Evolutionary conservation across 1,139 yeast species (phyloP), one percentile per base, ranked within the genome.

Genomic region (Pichia sp.): DNA sequence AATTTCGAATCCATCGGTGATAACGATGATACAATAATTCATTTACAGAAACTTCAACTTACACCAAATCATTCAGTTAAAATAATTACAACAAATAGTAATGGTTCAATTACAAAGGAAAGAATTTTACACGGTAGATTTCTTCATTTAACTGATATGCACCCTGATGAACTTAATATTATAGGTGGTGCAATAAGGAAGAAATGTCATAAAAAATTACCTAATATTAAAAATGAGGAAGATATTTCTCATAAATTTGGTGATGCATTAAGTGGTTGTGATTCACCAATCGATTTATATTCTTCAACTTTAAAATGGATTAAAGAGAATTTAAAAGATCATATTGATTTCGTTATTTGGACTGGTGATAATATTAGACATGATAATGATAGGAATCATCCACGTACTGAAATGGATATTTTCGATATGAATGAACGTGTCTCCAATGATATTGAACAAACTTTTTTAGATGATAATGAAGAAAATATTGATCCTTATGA

Each of bases 341-440:
- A 84, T 49, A 78, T 85, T 38, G 95, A 85, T 59, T 85, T 85
- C 58, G 79, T 85, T 24, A 72, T 85, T 15, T 85, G 95, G 95
- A 84, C 95, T 0, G 95, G 95, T 26, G 95, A 85, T 61, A 85
- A 84, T 53, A 77, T 84, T 34, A 70, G 95, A 42, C 95, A 85
- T 58, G 95, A 85, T 59, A 82, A 81, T 54, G 95, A 85, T 61
- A 67, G 93, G 55, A 58, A 61, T 31, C 63, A 63, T 54, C 95
- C 95, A 3, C 72, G 95, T 63, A 76, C 84, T 2, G 91, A 83
- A 53, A 55, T 59, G 45, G 74, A 77, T 45, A 85, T 85, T 38
- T 74, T 83, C 48, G 80, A 79, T 15, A 70, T 79, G 75, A 85
- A 85, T 56, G 69, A 72, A 48, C 53, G 67, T 28, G 74, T 84